A percentile compares a stretch with the other conserved stretches of the same genome.
Conservation (phyloP, 1,139 yeast species). For the Schizosaccharomyces versatilis region DNA sequence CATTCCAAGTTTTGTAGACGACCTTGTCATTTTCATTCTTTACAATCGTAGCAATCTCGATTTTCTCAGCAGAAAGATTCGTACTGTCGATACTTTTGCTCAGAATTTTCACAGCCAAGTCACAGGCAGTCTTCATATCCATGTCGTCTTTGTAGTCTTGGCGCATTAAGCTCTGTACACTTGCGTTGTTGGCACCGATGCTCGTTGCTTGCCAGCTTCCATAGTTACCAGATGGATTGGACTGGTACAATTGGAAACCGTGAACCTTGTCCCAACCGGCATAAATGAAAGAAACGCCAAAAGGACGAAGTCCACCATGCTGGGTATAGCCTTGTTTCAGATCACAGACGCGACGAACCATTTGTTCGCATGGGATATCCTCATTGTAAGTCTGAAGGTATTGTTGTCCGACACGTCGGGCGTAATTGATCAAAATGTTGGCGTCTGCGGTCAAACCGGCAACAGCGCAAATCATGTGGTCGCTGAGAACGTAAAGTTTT, state of each 20-base stretch:
- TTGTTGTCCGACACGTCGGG: conserved; percentile 67
- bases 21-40: conserved; percentile 29
- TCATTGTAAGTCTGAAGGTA: conserved; percentile 71
- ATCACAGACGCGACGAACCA: conserved; percentile 77
- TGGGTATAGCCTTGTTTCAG: conserved; percentile 95
- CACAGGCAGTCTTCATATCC: conserved; percentile 56
- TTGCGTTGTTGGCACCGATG: conserved; percentile 88
- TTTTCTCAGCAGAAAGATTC: conserved; percentile 61
- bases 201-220: conserved; percentile 97
- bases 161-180: conserved; percentile 85
- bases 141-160: conserved; percentile 82
- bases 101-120: conserved; percentile 72
- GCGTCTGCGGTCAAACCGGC: conserved; percentile 99
- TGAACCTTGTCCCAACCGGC: conserved; percentile 88
- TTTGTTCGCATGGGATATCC: conserved; percentile 73
- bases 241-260: conserved; percentile 79
- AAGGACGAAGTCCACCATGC: conserved; percentile 89
- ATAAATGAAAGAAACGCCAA: conserved; percentile 86
- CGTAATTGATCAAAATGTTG: conserved; percentile 65
- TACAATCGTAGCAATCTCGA: conserved; percentile 70
- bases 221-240: conserved; percentile 93
- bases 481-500: conserved; percentile 51
- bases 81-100: conserved; percentile 88
- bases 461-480: conserved; percentile 74
- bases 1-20: conserved; percentile 55